Evolutionary conservation across 768 basidiomycete species (phyloP).

Genomic region (Suillus placidus): DNA sequence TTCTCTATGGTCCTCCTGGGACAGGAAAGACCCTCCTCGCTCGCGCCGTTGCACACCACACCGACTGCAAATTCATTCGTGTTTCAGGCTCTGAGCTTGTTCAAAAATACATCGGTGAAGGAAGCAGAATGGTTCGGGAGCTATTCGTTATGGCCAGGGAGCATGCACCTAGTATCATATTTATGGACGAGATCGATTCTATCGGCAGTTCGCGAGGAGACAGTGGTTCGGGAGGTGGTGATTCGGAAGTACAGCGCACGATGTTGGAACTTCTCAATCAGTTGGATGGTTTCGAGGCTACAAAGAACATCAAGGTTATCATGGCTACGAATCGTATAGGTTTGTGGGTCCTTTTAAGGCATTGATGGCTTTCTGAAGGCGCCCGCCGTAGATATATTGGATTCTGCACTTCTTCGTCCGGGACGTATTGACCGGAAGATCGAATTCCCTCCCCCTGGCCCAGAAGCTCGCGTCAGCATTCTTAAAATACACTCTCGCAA

Average conservation of each 20-base stretch:
- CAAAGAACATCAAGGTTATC: constrained; percentile 85
- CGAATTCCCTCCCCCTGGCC: constrained; percentile 97
- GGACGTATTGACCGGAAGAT: constrained; percentile 98
- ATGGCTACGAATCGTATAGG: constrained; percentile 99
- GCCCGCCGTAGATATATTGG: constrained; percentile 74
- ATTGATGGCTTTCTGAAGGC: neutral
- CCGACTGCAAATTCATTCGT: constrained; percentile 96
- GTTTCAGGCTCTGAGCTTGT: constrained; percentile 94
- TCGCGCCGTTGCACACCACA: constrained; percentile 95
- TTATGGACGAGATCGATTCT: constrained; percentile 99
- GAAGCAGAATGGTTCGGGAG: constrained; percentile 94
- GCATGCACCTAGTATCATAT: constrained; percentile 97
- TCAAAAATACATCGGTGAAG: constrained; percentile 98
- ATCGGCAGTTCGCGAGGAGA: constrained; percentile 94
- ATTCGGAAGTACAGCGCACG: constrained; percentile 88
- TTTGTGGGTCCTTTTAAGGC: constrained; percentile 27
- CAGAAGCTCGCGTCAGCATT: constrained; percentile 96
- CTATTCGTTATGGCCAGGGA: constrained; percentile 98
- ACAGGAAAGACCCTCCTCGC: constrained; percentile 96
- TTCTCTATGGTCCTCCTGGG: constrained; percentile 94
- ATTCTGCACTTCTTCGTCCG: constrained; percentile 88
- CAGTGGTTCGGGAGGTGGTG: constrained; percentile 73
- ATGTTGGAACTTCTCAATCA: constrained; percentile 91
- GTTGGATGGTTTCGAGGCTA: constrained; percentile 84
- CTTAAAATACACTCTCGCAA: constrained; percentile 96